Evolutionary conservation across 345 rosid species (phyloP).

Genomic region (Eucalyptus dawsonii): DNA sequence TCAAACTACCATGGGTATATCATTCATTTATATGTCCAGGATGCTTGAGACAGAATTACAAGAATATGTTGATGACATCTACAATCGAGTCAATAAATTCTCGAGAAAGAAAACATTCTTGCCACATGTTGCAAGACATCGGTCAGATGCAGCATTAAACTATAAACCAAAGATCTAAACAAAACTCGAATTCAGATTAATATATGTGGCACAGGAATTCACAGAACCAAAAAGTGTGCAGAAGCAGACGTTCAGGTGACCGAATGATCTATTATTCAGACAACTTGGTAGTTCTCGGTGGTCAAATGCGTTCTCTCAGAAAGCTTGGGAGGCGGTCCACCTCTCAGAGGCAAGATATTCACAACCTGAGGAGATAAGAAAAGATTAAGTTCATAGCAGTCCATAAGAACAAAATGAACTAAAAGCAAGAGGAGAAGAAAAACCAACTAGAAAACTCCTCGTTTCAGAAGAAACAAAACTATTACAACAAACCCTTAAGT

Average conservation of each 20-base stretch:
- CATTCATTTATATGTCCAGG: neutral
- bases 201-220: neutral
- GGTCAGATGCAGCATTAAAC: neutral
- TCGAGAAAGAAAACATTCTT: neutral
- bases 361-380: slow-evolving; percentile 30
- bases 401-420: neutral
- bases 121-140: neutral
- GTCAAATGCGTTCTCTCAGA: slow-evolving; percentile 65
- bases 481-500: slow-evolving; percentile 51
- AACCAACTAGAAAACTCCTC: neutral
- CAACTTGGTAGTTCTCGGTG: slow-evolving; percentile 75
- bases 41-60: neutral
- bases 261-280: slow-evolving; percentile 9
- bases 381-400: neutral
- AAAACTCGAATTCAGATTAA: neutral
- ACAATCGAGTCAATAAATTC: neutral
- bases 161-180: neutral
- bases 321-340: slow-evolving; percentile 66
- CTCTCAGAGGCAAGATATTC: slow-evolving; percentile 58
- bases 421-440: neutral
- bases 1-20: neutral
- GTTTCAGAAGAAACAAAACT: neutral
- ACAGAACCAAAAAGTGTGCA: neutral
- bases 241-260: neutral
- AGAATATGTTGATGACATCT: neutral